Conservation (phyloP, 176 grass and related monocot species). For the Rhynchospora pubera region DNA sequence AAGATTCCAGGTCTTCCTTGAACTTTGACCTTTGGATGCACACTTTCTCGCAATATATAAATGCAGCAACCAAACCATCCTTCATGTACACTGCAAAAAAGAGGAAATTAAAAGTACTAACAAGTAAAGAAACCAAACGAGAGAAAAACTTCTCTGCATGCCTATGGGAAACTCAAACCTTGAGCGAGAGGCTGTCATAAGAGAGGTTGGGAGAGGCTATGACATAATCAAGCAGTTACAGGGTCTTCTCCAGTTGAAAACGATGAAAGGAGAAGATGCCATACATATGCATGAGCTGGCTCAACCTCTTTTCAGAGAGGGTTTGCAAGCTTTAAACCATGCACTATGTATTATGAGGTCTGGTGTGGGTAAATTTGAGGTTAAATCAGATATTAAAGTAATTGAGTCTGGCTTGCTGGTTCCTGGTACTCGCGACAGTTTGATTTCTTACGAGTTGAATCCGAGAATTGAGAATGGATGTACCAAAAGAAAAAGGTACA, state of each 20-base stretch:
- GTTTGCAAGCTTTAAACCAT: conserved; percentile 5
- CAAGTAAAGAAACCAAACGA: not conserved
- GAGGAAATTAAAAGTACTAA: not conserved
- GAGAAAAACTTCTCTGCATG: not conserved
- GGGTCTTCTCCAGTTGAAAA: conserved; percentile 16
- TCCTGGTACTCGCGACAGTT: not conserved
- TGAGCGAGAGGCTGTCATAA: conserved; percentile 8
- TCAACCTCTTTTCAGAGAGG: conserved; percentile 16
- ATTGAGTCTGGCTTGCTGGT: not conserved
- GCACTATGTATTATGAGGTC: conserved; percentile 20
- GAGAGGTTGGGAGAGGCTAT: conserved; percentile 11
- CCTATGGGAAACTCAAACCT: conserved; percentile 6
- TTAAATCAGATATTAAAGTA: not conserved
- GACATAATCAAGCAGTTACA: conserved; percentile 7
- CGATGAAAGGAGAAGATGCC: not conserved
- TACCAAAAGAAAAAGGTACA: conserved; percentile 16
- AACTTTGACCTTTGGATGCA: not conserved
- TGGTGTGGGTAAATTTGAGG: not conserved
- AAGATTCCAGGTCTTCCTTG: not conserved
- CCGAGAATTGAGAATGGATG: not conserved
- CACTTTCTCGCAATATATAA: not conserved
- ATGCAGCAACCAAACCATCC: not conserved
- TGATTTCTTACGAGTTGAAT: not conserved
- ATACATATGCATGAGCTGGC: conserved; percentile 4
- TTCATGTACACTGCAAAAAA: not conserved